A percentile compares a stretch with the other conserved stretches of the same genome.
Evolutionary conservation across 257 asterid species (phyloP).

Genomic region (Solanum lignicaule): DNA sequence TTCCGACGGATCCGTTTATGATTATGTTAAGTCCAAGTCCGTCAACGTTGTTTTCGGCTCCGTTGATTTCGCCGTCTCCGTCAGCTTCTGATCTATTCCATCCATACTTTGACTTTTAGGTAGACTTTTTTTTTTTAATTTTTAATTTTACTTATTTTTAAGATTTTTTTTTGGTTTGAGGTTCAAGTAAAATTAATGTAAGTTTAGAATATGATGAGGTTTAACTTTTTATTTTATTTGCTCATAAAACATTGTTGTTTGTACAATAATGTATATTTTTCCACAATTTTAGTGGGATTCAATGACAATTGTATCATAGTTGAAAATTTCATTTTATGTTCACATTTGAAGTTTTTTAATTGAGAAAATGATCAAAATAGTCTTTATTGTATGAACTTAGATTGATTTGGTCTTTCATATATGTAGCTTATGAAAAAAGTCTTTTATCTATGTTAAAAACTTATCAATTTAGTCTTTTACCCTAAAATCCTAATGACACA

Average conservation of each 20-base stretch:
- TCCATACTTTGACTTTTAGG: constrained; percentile 63
- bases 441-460: no score
- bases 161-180: not conserved
- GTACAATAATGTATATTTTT: not conserved
- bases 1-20: constrained; percentile 42
- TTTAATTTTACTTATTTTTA: not conserved
- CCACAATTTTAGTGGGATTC: not conserved
- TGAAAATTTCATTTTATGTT: not conserved
- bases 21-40: constrained; percentile 69
- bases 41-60: constrained; percentile 54
- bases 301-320: not conserved
- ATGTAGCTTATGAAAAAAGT: no score
- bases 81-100: constrained; percentile 41
- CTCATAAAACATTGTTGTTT: not conserved
- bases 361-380: no score
- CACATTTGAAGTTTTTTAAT: not conserved
- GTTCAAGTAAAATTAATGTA: not conserved
- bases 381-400: no score
- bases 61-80: constrained; percentile 65
- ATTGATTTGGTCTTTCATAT: no score
- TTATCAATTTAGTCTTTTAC: no score
- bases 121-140: not conserved
- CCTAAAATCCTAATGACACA: no score
- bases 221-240: not conserved
- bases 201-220: not conserved